Evolutionary conservation across 2,329 filamentous ascomycete species (phyloP).

Genomic region (Hypoxylon sp.): DNA sequence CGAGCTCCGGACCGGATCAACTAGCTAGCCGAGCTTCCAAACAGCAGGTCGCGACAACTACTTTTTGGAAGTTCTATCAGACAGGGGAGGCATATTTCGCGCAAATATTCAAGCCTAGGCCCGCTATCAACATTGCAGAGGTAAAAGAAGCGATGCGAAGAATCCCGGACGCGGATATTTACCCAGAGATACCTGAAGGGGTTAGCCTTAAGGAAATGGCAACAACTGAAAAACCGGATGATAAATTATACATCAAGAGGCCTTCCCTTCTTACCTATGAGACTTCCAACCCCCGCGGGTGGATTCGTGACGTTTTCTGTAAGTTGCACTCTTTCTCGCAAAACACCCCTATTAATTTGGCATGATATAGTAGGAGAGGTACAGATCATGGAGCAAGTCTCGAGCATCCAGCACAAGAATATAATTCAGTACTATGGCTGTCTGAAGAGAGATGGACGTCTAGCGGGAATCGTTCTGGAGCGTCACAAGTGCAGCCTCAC

Average conservation of each 20-base stretch:
- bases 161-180: conserved; percentile 36
- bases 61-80: conserved; percentile 38
- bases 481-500: conserved; percentile 29
- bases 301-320: conserved; percentile 34
- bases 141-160: conserved; percentile 30
- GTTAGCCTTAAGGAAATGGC: conserved; percentile 18
- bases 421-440: conserved; percentile 38
- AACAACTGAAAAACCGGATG: conserved; percentile 15
- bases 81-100: conserved; percentile 35
- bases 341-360: conserved; percentile 19
- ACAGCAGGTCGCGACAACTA: too few relatives aligned
- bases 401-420: conserved; percentile 33
- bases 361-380: conserved; percentile 33
- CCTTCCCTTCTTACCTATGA: conserved; percentile 34
- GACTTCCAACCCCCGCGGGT: conserved; percentile 12
- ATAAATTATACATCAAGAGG: conserved; percentile 34
- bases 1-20: too few relatives aligned
- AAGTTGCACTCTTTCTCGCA: conserved; percentile 26
- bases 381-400: conserved; percentile 33
- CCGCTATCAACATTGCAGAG: conserved; percentile 31
- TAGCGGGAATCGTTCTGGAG: conserved; percentile 31
- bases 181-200: conserved; percentile 36
- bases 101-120: conserved; percentile 33
- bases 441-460: conserved; percentile 22
- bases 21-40: too few relatives aligned